Conservation (phyloP, 2,329 filamentous ascomycete genomes). For the Lasiodiplodia citricola region DNA sequence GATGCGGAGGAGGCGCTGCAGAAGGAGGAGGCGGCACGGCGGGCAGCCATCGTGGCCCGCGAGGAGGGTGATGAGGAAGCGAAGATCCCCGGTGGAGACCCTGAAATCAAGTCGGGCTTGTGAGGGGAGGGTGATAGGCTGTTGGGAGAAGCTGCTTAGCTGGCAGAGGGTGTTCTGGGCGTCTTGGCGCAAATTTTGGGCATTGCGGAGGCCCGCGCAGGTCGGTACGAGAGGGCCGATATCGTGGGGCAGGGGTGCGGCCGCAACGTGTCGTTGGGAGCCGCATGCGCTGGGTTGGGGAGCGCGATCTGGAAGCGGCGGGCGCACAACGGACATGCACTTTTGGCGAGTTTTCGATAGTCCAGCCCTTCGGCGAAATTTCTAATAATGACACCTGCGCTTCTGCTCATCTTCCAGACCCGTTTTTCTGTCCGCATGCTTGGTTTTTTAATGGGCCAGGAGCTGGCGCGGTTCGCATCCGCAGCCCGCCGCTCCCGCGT, state of each 20-base stretch:
- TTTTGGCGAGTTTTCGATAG: conserved; percentile 21
- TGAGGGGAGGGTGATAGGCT: not conserved
- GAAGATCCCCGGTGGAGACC: conserved; percentile 11
- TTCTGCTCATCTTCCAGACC: conserved; percentile 16
- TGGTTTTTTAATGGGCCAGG: conserved; percentile 21
- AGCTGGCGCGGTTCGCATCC: conserved; percentile 21
- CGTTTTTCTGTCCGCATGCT: conserved; percentile 24
- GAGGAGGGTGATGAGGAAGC: conserved; percentile 3
- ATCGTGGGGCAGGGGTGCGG: conserved; percentile 21
- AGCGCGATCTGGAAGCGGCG: conserved; percentile 20
- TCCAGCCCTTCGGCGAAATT: conserved; percentile 25
- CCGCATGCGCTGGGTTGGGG: not conserved
- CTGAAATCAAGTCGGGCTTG: conserved; percentile 16
- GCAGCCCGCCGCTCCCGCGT: conserved; percentile 8
- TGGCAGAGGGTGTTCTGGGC: conserved; percentile 17
- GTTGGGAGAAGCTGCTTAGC: conserved; percentile 7
- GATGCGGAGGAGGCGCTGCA: conserved; percentile 37
- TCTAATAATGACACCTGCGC: conserved; percentile 21
- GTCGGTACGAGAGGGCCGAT: conserved; percentile 10
- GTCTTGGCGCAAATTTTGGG: conserved; percentile 13
- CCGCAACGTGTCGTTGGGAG: conserved; percentile 13
- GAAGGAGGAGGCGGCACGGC: conserved; percentile 38
- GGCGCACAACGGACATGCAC: conserved; percentile 1
- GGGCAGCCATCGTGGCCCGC: conserved; percentile 15
- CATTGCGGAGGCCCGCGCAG: conserved; percentile 8